A percentile compares a stretch with the other conserved stretches of the same genome.
phyloP scores from a whole-genome alignment of 1,284 basidiomycete species.

The Tilletia setariae region DNA sequence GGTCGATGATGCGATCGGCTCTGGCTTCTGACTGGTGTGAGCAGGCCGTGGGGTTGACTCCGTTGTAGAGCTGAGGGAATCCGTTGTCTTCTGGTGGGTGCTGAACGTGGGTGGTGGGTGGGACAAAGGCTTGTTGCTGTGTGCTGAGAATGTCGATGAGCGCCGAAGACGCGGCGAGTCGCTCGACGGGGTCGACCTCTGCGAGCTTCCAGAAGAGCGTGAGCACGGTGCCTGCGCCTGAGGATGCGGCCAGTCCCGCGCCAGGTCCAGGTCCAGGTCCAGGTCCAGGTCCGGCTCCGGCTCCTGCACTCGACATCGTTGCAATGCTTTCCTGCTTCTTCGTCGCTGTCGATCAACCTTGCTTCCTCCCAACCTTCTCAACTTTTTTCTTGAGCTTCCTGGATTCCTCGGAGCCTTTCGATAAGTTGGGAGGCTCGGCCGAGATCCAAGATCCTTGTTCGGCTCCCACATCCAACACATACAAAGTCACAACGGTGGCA shows the following conservation, averaged over 20 bases:
- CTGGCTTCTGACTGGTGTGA: slow-evolving; percentile 40
- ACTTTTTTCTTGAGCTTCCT: not conserved
- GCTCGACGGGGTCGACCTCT: slow-evolving; percentile 72
- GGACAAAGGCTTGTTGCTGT: slow-evolving; percentile 30
- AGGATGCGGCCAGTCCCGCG: not conserved
- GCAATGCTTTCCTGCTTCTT: not conserved
- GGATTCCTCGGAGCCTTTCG: slow-evolving; percentile 8
- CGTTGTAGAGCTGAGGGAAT: slow-evolving; percentile 46
- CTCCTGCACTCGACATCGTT: not conserved
- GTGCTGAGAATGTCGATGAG: slow-evolving; percentile 67
- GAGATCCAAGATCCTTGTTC: not conserved
- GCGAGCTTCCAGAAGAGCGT: slow-evolving; percentile 86
- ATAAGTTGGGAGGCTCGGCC: not conserved
- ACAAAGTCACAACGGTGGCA: too few relatives aligned
- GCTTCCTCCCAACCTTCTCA: not conserved
- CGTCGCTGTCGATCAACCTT: not conserved
- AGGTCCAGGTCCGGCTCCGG: not conserved
- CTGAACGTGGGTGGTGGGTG: slow-evolving; percentile 34
- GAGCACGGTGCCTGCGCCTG: slow-evolving; percentile 9
- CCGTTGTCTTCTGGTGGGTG: slow-evolving; percentile 47
- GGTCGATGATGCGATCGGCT: slow-evolving; percentile 60
- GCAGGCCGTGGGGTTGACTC: slow-evolving; percentile 42
- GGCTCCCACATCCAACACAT: too few relatives aligned
- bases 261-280: too few relatives aligned
- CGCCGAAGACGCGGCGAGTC: slow-evolving; percentile 79